Evolutionary conservation across 148 eudicot species (phyloP).

Genomic region (Silene uniflora): DNA sequence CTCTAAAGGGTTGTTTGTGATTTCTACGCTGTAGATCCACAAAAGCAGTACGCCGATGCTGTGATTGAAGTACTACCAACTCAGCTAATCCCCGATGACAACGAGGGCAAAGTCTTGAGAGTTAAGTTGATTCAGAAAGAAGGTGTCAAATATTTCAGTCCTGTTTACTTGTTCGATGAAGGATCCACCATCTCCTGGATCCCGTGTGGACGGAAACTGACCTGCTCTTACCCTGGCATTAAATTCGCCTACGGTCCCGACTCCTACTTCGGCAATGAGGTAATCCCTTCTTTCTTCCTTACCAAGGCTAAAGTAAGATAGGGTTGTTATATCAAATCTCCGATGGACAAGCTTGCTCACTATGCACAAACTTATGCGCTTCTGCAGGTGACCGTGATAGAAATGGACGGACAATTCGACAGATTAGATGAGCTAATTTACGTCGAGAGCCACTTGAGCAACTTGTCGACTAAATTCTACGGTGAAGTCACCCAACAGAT

Average conservation of each 20-base stretch:
- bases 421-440: conserved; percentile 97
- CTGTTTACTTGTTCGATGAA: conserved; percentile 95
- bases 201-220: conserved; percentile 92
- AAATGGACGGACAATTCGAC: conserved; percentile 98
- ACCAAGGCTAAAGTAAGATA: too few relatives aligned
- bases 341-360: background rate
- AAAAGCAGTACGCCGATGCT: conserved; percentile 90
- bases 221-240: conserved; percentile 99
- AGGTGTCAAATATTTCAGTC: conserved; percentile 77
- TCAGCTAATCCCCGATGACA: conserved; percentile 82
- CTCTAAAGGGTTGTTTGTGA: background rate
- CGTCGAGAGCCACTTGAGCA: conserved; percentile 96
- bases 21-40: conserved; percentile 60
- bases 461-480: conserved; percentile 87
- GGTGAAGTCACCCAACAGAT: conserved; percentile 99
- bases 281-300: conserved; percentile 4
- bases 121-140: conserved; percentile 93
- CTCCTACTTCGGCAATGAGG: conserved; percentile 79
- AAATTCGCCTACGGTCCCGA: conserved; percentile 90
- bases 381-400: conserved; percentile 78
- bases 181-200: conserved; percentile 95
- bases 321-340: too few relatives aligned
- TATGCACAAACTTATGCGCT: background rate
- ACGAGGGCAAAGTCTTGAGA: conserved; percentile 88
- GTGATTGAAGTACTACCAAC: conserved; percentile 97